Evolutionary conservation across 73 alveolate genomes (phyloP), one percentile per base, ranked within the genome.

Genomic region (Uronychia binucleata): DNA sequence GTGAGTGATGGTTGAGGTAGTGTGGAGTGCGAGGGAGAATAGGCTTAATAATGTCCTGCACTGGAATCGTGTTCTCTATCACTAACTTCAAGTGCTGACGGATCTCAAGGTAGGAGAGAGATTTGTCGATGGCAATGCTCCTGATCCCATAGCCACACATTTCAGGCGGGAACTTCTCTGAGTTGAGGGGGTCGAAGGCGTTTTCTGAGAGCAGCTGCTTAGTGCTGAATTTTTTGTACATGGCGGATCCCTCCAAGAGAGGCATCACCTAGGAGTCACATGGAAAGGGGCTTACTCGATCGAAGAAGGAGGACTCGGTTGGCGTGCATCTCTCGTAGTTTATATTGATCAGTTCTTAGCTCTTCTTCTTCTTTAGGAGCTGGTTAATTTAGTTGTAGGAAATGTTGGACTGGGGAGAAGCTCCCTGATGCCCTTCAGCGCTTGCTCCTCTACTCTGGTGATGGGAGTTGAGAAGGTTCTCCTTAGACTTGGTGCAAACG

Each of bases 61-160:
- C 74, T 1, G 75, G 77, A 28, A 93, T 81, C 30, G 33, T 28
- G 75, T 35, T n/a, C 77, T 93, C 97, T 26, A 93, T 84, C 28
- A 85, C 84, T 1, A 34, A 34, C 79, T 90, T 90, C 0, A 77
- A 57, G 35, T 76, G 80, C 46, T 81, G 83, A 77, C 92, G 85
- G 0, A 93, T 76, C 67, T 90, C 92, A 25, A 93, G 85, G 30
- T 60, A 32, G 78, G 74, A 59, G 58, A 93, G 74, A 13, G 87
- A 31, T 33, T 78, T 81, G 59, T 90, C 92, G 30, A 93, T 75
- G 31, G 60, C 58, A 32, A 93, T 57, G 59, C 31, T 26, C 34
- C 95, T 74, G 26, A 93, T 27, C 1, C 97, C 97, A 86, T 77
- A 93, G 33, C 97, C 97, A 77, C 95, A 90, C 26, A 74, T 19